These are phyloP conservation scores for Eruca vesicaria DNA, from an alignment of 441 rosid species.

Conservation along the genomic window DNA sequence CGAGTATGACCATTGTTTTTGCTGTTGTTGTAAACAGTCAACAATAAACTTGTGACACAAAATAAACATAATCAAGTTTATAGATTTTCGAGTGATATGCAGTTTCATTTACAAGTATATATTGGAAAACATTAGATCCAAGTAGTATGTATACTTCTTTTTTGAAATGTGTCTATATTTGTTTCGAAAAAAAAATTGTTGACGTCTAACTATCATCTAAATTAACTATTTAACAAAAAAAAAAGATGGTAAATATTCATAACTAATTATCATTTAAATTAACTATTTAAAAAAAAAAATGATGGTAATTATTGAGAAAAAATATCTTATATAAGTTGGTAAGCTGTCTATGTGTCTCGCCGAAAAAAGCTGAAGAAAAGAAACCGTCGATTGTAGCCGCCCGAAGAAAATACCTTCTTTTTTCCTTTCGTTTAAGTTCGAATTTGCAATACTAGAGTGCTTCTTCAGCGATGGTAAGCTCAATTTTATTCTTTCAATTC, in stretches of 20 bases:
- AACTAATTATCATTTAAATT: too few species aligned
- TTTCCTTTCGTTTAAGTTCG: not conserved
- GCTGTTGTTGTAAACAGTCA: not conserved
- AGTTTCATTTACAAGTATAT: too few species aligned
- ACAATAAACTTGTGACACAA: not conserved
- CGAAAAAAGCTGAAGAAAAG: constrained; percentile 2
- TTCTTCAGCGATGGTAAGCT: constrained; percentile 21
- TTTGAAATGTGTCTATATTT: too few species aligned
- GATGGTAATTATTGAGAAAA: not conserved
- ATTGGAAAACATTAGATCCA: too few species aligned
- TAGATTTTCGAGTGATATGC: too few species aligned
- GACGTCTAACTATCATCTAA: too few species aligned
- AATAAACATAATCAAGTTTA: not conserved
- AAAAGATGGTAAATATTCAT: too few species aligned
- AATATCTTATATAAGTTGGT: not conserved
- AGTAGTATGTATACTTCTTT: too few species aligned
- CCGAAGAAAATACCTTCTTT: constrained; percentile 14
- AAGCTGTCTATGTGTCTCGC: not conserved
- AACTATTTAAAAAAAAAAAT: too few species aligned
- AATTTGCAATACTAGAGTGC: not conserved
- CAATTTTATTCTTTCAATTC: not conserved
- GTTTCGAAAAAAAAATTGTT: too few species aligned
- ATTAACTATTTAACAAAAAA: not conserved
- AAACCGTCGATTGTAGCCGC: constrained; percentile 12
- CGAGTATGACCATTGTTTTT: not conserved